phyloP scores from a whole-genome alignment of 345 rosid genomes.

The Diplotaxis tenuifolia region DNA sequence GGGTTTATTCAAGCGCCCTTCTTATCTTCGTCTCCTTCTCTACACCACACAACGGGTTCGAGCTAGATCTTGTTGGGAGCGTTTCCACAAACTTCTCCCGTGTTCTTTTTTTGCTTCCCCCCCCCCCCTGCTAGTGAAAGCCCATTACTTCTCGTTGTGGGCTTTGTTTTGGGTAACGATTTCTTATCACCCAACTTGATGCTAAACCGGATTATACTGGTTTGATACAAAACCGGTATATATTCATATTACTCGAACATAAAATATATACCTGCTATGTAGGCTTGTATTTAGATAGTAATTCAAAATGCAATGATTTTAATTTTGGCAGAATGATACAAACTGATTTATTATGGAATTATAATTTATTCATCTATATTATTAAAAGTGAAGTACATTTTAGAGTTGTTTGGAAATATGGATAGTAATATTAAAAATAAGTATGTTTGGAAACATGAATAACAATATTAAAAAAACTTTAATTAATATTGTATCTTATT shows the following conservation, averaged over 20 bases:
- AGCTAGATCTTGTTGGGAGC: conserved; percentile 23
- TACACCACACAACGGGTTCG: conserved; percentile 1
- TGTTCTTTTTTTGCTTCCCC: background rate
- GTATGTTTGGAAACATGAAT: no score
- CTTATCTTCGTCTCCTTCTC: background rate
- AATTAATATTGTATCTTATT: no score
- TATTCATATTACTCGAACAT: background rate
- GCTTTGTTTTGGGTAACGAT: background rate
- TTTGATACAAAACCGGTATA: background rate
- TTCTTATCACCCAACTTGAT: background rate
- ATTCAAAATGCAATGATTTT: background rate
- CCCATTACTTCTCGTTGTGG: background rate
- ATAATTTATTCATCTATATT: no score
- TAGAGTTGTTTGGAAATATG: no score
- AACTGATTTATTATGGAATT: background rate
- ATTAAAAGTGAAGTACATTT: no score
- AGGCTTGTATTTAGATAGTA: background rate
- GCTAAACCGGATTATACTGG: background rate
- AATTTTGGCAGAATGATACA: background rate
- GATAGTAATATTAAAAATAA: no score
- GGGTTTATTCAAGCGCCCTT: no score
- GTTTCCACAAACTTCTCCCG: background rate
- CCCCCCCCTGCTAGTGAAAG: background rate
- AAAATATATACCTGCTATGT: background rate
- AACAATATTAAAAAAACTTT: no score